Conservation (phyloP, 129 eudicot species). For the Mikania micrantha region DNA sequence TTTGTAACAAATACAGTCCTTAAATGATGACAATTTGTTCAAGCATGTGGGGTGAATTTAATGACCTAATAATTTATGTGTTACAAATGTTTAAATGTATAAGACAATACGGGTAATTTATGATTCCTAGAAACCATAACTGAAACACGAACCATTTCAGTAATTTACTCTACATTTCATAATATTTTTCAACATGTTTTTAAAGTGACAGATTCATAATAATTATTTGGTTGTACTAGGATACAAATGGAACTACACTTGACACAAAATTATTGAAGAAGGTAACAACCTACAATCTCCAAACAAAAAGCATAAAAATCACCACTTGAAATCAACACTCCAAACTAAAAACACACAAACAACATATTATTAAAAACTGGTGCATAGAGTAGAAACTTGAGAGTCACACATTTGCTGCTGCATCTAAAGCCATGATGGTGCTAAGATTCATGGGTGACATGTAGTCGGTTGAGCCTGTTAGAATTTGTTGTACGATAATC, state of each 20-base stretch:
- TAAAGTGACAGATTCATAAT: background rate
- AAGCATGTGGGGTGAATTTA: no score
- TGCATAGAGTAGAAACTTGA: constrained; percentile 2
- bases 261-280: constrained; percentile 13
- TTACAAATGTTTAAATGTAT: no score
- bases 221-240: constrained; percentile 14
- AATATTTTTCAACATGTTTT: background rate
- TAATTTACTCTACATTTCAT: background rate
- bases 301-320: constrained; percentile 6
- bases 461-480: constrained; percentile 44
- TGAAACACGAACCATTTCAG: no score
- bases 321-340: constrained; percentile 10
- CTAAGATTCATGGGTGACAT: constrained; percentile 87
- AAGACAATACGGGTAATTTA: no score
- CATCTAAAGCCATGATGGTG: constrained; percentile 59
- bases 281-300: constrained; percentile 15
- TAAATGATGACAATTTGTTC: no score
- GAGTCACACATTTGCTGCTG: constrained; percentile 23
- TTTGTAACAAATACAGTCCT: no score
- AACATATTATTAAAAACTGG: constrained; percentile 4
- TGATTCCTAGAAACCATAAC: no score
- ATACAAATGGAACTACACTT: constrained; percentile 19
- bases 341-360: constrained; percentile 14
- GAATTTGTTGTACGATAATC: constrained; percentile 37
- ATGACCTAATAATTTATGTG: no score